These are phyloP conservation scores for Neocatenulostroma microsporum DNA, from an alignment of 2,329 filamentous ascomycete genomes.

Conservation along the genomic window DNA sequence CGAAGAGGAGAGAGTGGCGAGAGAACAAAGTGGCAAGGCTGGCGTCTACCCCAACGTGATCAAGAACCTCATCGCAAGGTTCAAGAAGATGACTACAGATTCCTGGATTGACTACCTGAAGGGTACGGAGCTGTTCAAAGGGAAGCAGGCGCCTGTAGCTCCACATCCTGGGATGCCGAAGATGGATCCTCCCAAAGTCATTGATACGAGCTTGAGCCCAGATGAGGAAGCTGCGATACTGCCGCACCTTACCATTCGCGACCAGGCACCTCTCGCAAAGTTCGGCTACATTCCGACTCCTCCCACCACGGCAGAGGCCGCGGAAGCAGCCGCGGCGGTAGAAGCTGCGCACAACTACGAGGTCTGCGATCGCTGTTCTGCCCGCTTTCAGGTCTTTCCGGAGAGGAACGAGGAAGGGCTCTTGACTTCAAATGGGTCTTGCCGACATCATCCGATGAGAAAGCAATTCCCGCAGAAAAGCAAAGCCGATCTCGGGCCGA, in stretches of 20 bases:
- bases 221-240: constrained; percentile 62
- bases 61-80: constrained; percentile 67
- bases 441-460: constrained; percentile 74
- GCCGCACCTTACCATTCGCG: constrained; percentile 51
- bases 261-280: constrained; percentile 54
- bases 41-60: constrained; percentile 75
- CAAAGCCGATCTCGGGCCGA: constrained; percentile 50
- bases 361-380: constrained; percentile 75
- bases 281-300: constrained; percentile 67
- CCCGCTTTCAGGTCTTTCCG: constrained; percentile 86
- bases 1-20: constrained; percentile 69
- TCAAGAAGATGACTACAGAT: constrained; percentile 64
- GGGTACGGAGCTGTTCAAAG: constrained; percentile 7
- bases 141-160: constrained; percentile 1
- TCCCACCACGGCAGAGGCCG: constrained; percentile 60
- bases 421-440: constrained; percentile 67
- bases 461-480: constrained; percentile 50
- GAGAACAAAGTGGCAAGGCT: constrained; percentile 54
- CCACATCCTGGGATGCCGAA: constrained; percentile 41
- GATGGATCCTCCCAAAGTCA: constrained; percentile 31
- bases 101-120: constrained; percentile 54
- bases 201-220: constrained; percentile 62
- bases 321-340: constrained; percentile 57
- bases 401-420: constrained; percentile 72
- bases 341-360: constrained; percentile 69